Conservation (phyloP, 805 yeast species). For the Blastobotrys americana region DNA sequence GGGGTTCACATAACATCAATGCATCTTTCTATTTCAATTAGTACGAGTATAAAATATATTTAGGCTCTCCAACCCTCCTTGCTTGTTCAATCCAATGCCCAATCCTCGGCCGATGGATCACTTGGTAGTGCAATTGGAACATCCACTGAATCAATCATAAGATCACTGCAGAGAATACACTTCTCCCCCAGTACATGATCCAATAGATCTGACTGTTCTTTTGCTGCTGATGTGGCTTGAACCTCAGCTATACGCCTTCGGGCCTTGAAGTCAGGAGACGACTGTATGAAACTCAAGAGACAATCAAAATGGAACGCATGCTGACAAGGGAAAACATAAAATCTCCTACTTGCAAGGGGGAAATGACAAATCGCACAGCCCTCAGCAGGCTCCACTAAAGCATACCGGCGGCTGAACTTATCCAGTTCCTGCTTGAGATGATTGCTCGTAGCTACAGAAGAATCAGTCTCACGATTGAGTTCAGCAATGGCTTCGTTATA, state of each 20-base stretch:
- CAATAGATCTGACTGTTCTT: slow-evolving; percentile 14
- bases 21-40: too few relatives aligned
- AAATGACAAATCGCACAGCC: slow-evolving; percentile 68
- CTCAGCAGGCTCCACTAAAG: slow-evolving; percentile 73
- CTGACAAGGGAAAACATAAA: slow-evolving; percentile 78
- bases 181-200: slow-evolving; percentile 55
- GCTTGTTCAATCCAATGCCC: slow-evolving; percentile 5
- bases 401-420: slow-evolving; percentile 44
- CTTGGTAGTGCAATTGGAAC: slow-evolving; percentile 40
- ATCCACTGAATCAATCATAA: slow-evolving; percentile 65
- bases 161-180: slow-evolving; percentile 77
- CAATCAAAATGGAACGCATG: slow-evolving; percentile 91
- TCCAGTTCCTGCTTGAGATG: slow-evolving; percentile 55
- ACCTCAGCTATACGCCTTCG: slow-evolving; percentile 55
- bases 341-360: slow-evolving; percentile 63
- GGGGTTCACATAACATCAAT: too few relatives aligned
- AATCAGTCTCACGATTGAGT: slow-evolving; percentile 67
- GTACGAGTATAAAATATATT: neutral
- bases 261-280: slow-evolving; percentile 58
- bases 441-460: slow-evolving; percentile 53
- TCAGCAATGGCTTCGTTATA: slow-evolving; percentile 61
- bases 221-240: slow-evolving; percentile 30
- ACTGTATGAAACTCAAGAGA: slow-evolving; percentile 51
- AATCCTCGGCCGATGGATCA: slow-evolving; percentile 9
- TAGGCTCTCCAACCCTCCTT: slow-evolving; percentile 1